Percentiles rank a stretch among this genome's conserved stretches.
phyloP scores from a whole-genome alignment of 148 eudicot species.

The Camellia sinensis region DNA sequence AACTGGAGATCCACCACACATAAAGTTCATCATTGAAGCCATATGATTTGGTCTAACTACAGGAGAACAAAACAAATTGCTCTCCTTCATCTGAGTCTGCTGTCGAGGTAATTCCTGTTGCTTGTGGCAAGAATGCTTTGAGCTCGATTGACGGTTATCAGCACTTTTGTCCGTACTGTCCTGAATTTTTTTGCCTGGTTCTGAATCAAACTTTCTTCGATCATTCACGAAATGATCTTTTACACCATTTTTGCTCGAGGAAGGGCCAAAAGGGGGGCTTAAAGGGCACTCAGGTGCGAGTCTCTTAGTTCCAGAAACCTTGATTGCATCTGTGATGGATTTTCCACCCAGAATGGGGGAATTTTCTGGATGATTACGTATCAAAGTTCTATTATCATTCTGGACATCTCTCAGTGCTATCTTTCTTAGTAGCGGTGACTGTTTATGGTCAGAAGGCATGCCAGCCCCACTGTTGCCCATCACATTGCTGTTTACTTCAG shows the following conservation, averaged over 20 bases:
- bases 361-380: conserved; percentile 24
- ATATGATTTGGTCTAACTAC: conserved; percentile 20
- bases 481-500: conserved; percentile 28
- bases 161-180: conserved; percentile 14
- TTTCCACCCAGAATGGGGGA: conserved; percentile 24
- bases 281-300: conserved; percentile 30
- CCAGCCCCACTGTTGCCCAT: conserved; percentile 17
- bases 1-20: conserved; percentile 22
- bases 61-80: conserved; percentile 13
- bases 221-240: conserved; percentile 27
- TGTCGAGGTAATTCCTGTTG: conserved; percentile 22
- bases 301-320: conserved; percentile 38
- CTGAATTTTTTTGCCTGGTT: conserved; percentile 25
- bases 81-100: conserved; percentile 19
- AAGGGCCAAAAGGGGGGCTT: conserved; percentile 11
- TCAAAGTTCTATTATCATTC: conserved; percentile 32
- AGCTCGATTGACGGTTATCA: conserved; percentile 10
- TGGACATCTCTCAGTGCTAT: conserved; percentile 47
- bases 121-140: conserved; percentile 11
- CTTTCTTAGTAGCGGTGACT: conserved; percentile 31
- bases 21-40: conserved; percentile 13
- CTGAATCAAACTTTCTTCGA: conserved; percentile 36
- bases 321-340: conserved; percentile 28
- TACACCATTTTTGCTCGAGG: conserved; percentile 22
- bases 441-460: conserved; percentile 24